Evolutionary conservation across 1,284 basidiomycete species (phyloP), one percentile per base, ranked within the genome.

Genomic region (Athelia sp.): DNA sequence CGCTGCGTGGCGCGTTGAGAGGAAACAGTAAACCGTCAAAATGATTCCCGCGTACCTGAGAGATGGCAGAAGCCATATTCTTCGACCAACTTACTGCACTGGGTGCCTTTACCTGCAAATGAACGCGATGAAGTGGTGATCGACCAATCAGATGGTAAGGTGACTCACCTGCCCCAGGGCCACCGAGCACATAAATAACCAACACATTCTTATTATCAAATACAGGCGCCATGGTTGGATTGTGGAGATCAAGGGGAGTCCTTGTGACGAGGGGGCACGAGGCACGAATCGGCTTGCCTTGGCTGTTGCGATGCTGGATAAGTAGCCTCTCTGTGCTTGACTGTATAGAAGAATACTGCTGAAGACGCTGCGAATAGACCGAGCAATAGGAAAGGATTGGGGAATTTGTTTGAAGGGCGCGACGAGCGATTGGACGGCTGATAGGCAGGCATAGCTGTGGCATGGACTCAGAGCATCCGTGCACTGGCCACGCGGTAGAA

Each of bases 121-220:
- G 46, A 48, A 54, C 47, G 13, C 13, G 26, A 29, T 29, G 26
- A 29, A 29, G 26, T 13, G 13, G 26, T 29, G 26, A 29, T 58
- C 43, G 57, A 43, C 46, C 21, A 34, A 8, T 52, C 48, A 15
- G 48, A 45, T 46, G 52, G 43, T 24, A 22, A 35, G 44, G 36
- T 26, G 50, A 50, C 36, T 56, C 55, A 85, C 92, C 94, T 58
- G 93, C 93, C 50, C 97, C 97, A 19, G 97, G 97, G 1, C 97
- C 97, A 36, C 97, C 97, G 19, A 99, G 87, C 17, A 99, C 95
- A 62, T 93, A 99, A 59, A 99, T 78, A 53, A 99, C 94, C 21
- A 82, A 87, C 56, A 98, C 86, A 56, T 93, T 85, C 47, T 68
- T 66, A 40, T 73, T 66, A 64, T 93, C 82, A 62, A 98, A 98